Conservation (phyloP, 225 moss, liverwort and hornwort species). For the Straminergon stramineum region DNA sequence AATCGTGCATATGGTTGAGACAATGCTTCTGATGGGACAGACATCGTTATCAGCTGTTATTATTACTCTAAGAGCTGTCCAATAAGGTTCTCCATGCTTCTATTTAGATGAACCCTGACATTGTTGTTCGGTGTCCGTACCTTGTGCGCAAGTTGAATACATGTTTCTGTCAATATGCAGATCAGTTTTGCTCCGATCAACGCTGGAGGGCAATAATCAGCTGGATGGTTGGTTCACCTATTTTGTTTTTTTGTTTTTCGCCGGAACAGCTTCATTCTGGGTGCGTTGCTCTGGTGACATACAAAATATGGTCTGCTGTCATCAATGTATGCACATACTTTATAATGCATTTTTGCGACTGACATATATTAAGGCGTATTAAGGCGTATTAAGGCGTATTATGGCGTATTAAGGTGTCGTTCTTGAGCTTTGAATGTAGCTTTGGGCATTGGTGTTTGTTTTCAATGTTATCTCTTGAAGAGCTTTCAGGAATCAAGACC, state of each 20-base stretch:
- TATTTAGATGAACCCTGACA: background rate
- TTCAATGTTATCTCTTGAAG: background rate
- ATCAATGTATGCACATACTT: background rate
- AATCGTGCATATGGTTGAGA: background rate
- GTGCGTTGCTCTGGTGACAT: constrained; percentile 28
- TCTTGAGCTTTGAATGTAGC: background rate
- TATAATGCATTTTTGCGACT: background rate
- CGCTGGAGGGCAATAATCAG: constrained; percentile 86
- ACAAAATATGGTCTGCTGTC: background rate
- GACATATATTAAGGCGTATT: background rate
- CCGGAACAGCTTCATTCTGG: constrained; percentile 98
- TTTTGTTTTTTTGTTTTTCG: constrained; percentile 83
- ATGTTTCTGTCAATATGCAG: constrained; percentile 20
- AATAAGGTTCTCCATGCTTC: background rate
- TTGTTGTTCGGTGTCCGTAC: background rate
- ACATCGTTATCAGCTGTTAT: background rate
- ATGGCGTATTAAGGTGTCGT: background rate
- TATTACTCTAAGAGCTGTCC: background rate
- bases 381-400: background rate
- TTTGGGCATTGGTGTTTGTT: background rate
- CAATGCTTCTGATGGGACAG: background rate
- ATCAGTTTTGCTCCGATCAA: constrained; percentile 90
- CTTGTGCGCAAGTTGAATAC: background rate
- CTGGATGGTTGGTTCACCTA: constrained; percentile 93
- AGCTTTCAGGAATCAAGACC: background rate